phyloP scores from a whole-genome alignment of 106 monocot genomes.

The Dendrobium chrysotoxum region DNA sequence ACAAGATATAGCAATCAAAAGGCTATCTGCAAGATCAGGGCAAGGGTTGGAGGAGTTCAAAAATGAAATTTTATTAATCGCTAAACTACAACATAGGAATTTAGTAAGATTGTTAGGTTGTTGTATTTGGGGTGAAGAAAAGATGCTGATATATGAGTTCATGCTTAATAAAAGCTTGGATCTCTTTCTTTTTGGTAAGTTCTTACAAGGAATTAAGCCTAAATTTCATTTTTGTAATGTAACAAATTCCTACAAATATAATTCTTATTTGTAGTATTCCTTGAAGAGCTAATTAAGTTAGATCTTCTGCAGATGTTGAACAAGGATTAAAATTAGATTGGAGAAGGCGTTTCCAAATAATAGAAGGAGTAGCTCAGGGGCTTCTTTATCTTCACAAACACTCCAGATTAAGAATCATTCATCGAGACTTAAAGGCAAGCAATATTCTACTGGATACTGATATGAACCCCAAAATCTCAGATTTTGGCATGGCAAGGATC shows the following conservation, averaged over 20 bases:
- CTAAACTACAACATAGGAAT: conserved; percentile 57
- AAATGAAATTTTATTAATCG: conserved; percentile 49
- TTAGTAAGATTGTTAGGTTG: conserved; percentile 52
- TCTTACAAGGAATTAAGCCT: no score
- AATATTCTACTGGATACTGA: conserved; percentile 24
- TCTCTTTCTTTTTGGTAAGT: conserved; percentile 43
- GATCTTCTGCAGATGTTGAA: not conserved
- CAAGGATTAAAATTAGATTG: conserved; percentile 10
- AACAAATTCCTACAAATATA: no score
- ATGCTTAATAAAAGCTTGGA: conserved; percentile 63
- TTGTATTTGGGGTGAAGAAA: conserved; percentile 54
- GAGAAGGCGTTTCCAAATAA: conserved; percentile 16
- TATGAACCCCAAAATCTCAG: conserved; percentile 39
- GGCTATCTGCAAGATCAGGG: conserved; percentile 41
- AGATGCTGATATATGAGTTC: conserved; percentile 52
- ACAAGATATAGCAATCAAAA: conserved; percentile 46
- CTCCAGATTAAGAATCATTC: conserved; percentile 28
- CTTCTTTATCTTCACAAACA: conserved; percentile 34
- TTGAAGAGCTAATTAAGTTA: no score
- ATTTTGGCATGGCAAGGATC: conserved; percentile 36
- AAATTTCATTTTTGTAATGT: no score
- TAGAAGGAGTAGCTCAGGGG: conserved; percentile 32
- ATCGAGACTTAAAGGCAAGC: conserved; percentile 35
- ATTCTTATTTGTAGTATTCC: no score
- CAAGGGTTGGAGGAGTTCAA: conserved; percentile 65